A percentile compares a stretch with the other conserved stretches of the same genome.
Evolutionary conservation across 495 filamentous ascomycete genomes (phyloP).

Genomic region (Podospora pseudoanserina): DNA sequence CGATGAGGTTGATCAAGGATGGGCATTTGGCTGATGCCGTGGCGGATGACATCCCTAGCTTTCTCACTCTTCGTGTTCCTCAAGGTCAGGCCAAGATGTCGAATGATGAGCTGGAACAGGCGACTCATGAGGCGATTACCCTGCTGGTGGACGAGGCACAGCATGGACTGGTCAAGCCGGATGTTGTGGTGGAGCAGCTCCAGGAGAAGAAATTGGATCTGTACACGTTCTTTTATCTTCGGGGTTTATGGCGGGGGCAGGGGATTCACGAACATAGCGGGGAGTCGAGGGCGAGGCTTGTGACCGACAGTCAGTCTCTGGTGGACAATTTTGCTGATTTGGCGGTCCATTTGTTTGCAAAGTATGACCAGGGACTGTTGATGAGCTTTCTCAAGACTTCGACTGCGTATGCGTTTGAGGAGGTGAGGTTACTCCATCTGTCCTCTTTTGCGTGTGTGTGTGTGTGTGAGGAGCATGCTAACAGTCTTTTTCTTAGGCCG

Average conservation of each 20-base stretch:
- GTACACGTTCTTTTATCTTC: conserved; percentile 92
- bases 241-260: conserved; percentile 76
- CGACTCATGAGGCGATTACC: conserved; percentile 74
- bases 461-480: conserved; percentile 3
- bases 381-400: conserved; percentile 85
- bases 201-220: conserved; percentile 49
- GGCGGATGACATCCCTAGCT: conserved; percentile 80
- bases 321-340: conserved; percentile 83
- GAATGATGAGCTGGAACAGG: conserved; percentile 66
- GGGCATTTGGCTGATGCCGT: conserved; percentile 82
- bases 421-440: conserved; percentile 31
- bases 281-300: conserved; percentile 44
- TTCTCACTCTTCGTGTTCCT: conserved; percentile 81
- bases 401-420: conserved; percentile 76
- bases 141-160: conserved; percentile 88
- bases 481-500: conserved; percentile 48
- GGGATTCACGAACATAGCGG: conserved; percentile 43
- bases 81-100: conserved; percentile 66
- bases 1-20: conserved; percentile 78
- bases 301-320: conserved; percentile 64
- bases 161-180: conserved; percentile 77
- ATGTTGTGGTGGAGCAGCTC: conserved; percentile 74
- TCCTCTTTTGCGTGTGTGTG: background rate
- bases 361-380: conserved; percentile 72
- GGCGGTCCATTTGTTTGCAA: conserved; percentile 77